phyloP scores from a whole-genome alignment of 2,329 filamentous ascomycete genomes.

The Sordariomycetes sp. region DNA sequence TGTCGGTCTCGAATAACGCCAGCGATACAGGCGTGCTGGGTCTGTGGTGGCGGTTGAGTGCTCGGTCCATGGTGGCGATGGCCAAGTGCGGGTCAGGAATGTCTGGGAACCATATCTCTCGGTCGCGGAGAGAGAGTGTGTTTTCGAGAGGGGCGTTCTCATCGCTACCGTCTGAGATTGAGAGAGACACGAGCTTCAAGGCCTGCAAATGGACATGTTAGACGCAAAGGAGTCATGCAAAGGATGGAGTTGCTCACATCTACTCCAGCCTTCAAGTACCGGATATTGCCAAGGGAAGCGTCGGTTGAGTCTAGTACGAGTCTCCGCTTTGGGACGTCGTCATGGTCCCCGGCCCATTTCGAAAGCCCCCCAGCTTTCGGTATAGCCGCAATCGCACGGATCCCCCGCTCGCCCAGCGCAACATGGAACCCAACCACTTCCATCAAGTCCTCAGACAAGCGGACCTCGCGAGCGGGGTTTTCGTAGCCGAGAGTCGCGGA shows the following conservation, averaged over 20 bases:
- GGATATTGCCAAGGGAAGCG: not conserved
- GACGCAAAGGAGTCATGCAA: not conserved
- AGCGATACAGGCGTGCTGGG: no score
- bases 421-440: not conserved
- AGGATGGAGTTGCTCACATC: not conserved
- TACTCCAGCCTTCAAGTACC: not conserved
- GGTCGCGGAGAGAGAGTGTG: not conserved
- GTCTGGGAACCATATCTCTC: not conserved
- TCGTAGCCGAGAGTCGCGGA: not conserved
- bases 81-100: not conserved
- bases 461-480: not conserved
- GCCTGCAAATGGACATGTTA: not conserved
- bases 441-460: not conserved
- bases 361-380: not conserved
- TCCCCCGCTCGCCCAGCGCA: not conserved
- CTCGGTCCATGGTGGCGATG: no score
- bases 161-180: not conserved
- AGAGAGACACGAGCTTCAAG: not conserved
- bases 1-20: no score
- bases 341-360: not conserved
- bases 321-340: not conserved
- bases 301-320: not conserved
- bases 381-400: not conserved
- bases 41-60: no score
- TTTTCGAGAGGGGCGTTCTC: not conserved